These are phyloP conservation scores for Geoglossum cookeanum DNA, from an alignment of 2,329 filamentous ascomycete genomes.

Conservation along the genomic window DNA sequence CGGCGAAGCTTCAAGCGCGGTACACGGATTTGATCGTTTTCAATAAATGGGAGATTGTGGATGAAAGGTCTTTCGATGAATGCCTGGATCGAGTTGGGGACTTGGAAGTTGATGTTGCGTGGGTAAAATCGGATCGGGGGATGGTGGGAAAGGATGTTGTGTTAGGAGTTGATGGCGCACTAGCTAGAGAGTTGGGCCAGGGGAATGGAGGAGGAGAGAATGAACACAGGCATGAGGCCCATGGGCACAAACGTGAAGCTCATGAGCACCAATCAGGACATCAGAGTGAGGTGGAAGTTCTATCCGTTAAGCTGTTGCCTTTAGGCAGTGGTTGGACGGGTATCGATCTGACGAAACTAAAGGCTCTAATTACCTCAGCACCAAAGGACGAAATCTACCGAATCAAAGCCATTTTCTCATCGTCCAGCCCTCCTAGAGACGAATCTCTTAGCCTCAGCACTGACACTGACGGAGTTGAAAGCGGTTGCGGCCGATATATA, in stretches of 20 bases:
- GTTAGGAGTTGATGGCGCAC: slow-evolving; percentile 70
- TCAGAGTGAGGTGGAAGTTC: slow-evolving; percentile 72
- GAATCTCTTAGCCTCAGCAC: slow-evolving; percentile 25
- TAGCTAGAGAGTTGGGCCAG: slow-evolving; percentile 34
- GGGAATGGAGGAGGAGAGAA: slow-evolving; percentile 18
- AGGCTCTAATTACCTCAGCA: slow-evolving; percentile 47
- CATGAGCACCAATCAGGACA: slow-evolving; percentile 38
- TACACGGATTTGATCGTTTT: slow-evolving; percentile 85
- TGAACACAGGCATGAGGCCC: slow-evolving; percentile 19
- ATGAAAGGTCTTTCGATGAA: slow-evolving; percentile 56
- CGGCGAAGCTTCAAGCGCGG: slow-evolving; percentile 67
- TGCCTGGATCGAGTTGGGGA: slow-evolving; percentile 64
- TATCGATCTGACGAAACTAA: slow-evolving; percentile 39
- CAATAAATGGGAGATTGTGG: slow-evolving; percentile 75
- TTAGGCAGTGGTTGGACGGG: slow-evolving; percentile 19
- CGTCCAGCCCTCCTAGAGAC: slow-evolving; percentile 18
- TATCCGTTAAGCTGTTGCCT: slow-evolving; percentile 51
- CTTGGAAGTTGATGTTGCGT: slow-evolving; percentile 60
- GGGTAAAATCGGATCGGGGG: slow-evolving; percentile 70
- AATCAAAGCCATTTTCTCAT: slow-evolving; percentile 55
- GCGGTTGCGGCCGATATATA: slow-evolving; percentile 41
- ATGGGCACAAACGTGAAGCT: slow-evolving; percentile 11
- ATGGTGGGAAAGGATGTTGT: slow-evolving; percentile 60
- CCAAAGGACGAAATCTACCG: slow-evolving; percentile 91
- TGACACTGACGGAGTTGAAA: slow-evolving; percentile 15